Evolutionary conservation across 202 grass and related monocot genomes (phyloP).

Genomic region (Dendrocalamus latiflorus): DNA sequence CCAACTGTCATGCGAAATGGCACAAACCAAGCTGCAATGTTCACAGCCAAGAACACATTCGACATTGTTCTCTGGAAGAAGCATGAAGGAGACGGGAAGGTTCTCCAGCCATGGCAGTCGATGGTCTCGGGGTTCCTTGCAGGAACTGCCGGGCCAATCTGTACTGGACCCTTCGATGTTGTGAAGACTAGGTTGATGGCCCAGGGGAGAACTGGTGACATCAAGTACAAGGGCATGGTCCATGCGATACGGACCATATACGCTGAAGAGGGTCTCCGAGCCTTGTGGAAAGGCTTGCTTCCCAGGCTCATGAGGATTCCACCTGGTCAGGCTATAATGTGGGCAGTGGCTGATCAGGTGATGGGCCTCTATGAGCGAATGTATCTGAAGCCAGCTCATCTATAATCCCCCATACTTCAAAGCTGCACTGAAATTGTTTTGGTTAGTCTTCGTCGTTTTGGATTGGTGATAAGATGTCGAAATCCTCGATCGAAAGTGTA

Average conservation of each 20-base stretch:
- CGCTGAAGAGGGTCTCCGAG: slow-evolving; percentile 58
- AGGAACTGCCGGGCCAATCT: slow-evolving; percentile 83
- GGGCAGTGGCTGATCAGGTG: slow-evolving; percentile 87
- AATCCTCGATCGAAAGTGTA: neutral
- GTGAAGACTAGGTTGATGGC: slow-evolving; percentile 96
- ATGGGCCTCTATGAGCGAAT: slow-evolving; percentile 80
- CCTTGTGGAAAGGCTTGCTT: slow-evolving; percentile 88
- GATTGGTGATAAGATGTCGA: neutral
- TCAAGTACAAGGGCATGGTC: slow-evolving; percentile 76
- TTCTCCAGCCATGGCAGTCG: slow-evolving; percentile 77
- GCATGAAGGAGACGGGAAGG: slow-evolving; percentile 71
- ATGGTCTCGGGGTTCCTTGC: slow-evolving; percentile 96
- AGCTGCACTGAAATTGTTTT: slow-evolving; percentile 11
- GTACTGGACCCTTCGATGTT: slow-evolving; percentile 85
- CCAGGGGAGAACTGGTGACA: slow-evolving; percentile 59
- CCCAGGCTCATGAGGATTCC: slow-evolving; percentile 97
- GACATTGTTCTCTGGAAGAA: slow-evolving; percentile 92
- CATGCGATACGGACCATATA: slow-evolving; percentile 67
- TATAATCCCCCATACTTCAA: slow-evolving; percentile 24
- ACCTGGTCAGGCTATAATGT: slow-evolving; percentile 94
- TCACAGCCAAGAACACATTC: slow-evolving; percentile 87
- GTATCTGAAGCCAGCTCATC: slow-evolving; percentile 36
- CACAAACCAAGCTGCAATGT: slow-evolving; percentile 93
- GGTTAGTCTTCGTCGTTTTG: slow-evolving; percentile 3
- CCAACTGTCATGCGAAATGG: slow-evolving; percentile 92